phyloP scores from a whole-genome alignment of 768 basidiomycete genomes.

The Agrocybe chaxingu region DNA sequence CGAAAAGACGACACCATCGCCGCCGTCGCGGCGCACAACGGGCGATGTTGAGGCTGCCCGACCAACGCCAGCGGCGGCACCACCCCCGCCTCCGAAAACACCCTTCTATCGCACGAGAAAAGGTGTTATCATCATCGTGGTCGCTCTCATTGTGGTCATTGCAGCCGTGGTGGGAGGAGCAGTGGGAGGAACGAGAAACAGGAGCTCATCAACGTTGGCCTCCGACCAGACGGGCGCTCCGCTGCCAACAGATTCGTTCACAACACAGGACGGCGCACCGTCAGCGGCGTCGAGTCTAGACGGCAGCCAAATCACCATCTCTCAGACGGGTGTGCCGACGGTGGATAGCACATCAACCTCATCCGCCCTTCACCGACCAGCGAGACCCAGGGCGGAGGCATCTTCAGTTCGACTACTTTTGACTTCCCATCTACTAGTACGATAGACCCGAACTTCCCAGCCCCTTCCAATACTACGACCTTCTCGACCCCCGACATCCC shows the following conservation, averaged over 20 bases:
- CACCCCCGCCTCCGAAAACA: conserved; percentile 39
- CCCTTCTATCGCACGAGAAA: conserved; percentile 43
- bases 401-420: too few species aligned
- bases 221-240: not conserved
- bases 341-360: not conserved
- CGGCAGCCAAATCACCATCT: not conserved
- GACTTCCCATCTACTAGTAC: too few species aligned
- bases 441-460: too few species aligned
- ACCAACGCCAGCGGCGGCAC: not conserved
- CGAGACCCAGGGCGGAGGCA: too few species aligned
- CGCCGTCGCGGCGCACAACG: not conserved
- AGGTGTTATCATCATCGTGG: conserved; percentile 37
- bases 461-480: too few species aligned
- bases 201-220: not conserved
- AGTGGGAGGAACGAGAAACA: conserved; percentile 46
- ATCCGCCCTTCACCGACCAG: too few species aligned
- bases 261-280: not conserved
- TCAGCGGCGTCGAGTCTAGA: not conserved
- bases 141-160: conserved; percentile 38
- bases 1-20: conserved; percentile 8
- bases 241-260: not conserved
- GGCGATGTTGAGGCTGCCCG: not conserved
- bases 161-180: conserved; percentile 56
- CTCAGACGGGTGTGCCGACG: not conserved
- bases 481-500: too few species aligned